Base-by-base conservation (phyloP, 129 eudicot genomes). In the Mikania micrantha region DNA sequence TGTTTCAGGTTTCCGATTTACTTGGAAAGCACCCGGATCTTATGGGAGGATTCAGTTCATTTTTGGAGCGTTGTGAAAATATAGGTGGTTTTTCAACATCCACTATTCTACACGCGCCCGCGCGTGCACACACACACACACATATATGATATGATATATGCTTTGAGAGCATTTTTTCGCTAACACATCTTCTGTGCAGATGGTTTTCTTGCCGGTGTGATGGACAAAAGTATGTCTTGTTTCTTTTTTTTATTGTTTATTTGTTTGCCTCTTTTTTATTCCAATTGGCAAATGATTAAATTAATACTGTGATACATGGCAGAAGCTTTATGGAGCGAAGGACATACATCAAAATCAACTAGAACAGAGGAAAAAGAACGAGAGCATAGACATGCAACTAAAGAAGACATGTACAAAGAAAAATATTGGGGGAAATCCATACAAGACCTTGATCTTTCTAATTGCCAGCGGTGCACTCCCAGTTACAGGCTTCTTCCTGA, bases 401-500 rank as follows among this genome's bases (percentile, higher is more conserved):
- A 87, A 83, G 96, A 89, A 74, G 97, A 90, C 42, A 78, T 78
- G 78, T 69, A 54, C 70, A 85, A 83, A 78, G 88, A 83, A 80
- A 94, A 85, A 73, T 90, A 94, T 79, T 84, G 90, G 95, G 95
- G 91, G 24, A 90, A 94, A 73, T 89, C 99, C 50, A 94, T 94
- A 50, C 90, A 90, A 64, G 99, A 94, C 59, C 93, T 94, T 66
- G 99, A 94, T 71, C 94, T 94, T 66, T 74, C 93, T 27, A 87
- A 90, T 38, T 89, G 99, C 75, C 81, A 90, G 72, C 79, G 88
- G 20, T 94, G 99, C 77, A 82, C 97, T 54, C 97, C 99, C 39
- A 94, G 99, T 79, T 94, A 94, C 56, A 88, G 99, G 79, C 99
- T 90, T 73, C 91, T 94, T 68, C 99, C 99, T 20, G 87, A 85